phyloP scores from a whole-genome alignment of 2,329 filamentous ascomycete genomes.

The Arachnopeziza araneosa region DNA sequence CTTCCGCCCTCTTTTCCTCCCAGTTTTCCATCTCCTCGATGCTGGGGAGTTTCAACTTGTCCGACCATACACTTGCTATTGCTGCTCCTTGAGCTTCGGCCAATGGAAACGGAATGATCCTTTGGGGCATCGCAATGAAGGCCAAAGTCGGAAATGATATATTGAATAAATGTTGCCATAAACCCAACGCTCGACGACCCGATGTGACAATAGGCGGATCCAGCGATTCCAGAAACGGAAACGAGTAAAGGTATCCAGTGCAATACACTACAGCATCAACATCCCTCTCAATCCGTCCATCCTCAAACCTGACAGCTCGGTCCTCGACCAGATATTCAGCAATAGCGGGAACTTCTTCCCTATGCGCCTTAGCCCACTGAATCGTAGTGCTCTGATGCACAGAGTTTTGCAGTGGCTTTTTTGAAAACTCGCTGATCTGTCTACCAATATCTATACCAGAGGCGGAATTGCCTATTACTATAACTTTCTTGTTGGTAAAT shows the following conservation, averaged over 20 bases:
- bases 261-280: slow-evolving; percentile 80
- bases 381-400: slow-evolving; percentile 46
- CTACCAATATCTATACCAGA: slow-evolving; percentile 78
- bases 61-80: slow-evolving; percentile 71
- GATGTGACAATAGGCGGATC: slow-evolving; percentile 55
- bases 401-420: slow-evolving; percentile 58
- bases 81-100: slow-evolving; percentile 75
- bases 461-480: slow-evolving; percentile 79
- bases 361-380: slow-evolving; percentile 27
- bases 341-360: slow-evolving; percentile 52
- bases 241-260: slow-evolving; percentile 83
- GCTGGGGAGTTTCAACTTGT: slow-evolving; percentile 59
- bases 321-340: slow-evolving; percentile 47
- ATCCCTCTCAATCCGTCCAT: slow-evolving; percentile 58
- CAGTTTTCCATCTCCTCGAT: slow-evolving; percentile 60
- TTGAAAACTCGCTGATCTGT: slow-evolving; percentile 62
- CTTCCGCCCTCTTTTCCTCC: slow-evolving; percentile 44
- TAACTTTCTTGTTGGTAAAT: slow-evolving; percentile 65
- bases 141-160: slow-evolving; percentile 70
- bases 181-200: slow-evolving; percentile 63
- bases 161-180: slow-evolving; percentile 78
- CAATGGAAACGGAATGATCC: slow-evolving; percentile 82
- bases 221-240: slow-evolving; percentile 59
- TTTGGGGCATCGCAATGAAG: slow-evolving; percentile 70
- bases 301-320: slow-evolving; percentile 59